Evolutionary conservation across 805 yeast species (phyloP).

Genomic region (Teunomyces pallodes): DNA sequence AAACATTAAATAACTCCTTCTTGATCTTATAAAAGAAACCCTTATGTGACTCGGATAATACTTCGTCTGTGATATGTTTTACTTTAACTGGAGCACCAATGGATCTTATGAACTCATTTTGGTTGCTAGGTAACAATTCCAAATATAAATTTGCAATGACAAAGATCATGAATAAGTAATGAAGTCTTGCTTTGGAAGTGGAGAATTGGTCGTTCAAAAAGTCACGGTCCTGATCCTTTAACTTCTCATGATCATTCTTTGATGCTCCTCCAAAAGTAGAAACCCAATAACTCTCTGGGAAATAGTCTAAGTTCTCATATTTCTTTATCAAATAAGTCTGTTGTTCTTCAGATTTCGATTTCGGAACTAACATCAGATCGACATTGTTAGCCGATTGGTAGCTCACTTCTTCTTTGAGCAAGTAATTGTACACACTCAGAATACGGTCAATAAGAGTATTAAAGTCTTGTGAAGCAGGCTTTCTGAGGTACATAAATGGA

Average conservation of each 20-base stretch:
- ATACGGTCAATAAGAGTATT: slow-evolving; percentile 21
- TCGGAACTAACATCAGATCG: slow-evolving; percentile 16
- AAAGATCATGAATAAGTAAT: slow-evolving; percentile 29
- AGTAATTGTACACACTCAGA: slow-evolving; percentile 24
- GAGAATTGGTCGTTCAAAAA: slow-evolving; percentile 25
- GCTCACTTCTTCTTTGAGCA: slow-evolving; percentile 29
- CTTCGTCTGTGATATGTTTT: slow-evolving; percentile 37
- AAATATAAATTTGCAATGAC: slow-evolving; percentile 27
- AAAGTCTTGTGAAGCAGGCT: slow-evolving; percentile 17
- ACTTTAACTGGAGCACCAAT: slow-evolving; percentile 26
- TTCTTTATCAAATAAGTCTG: slow-evolving; percentile 15
- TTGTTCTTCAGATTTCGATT: slow-evolving; percentile 16
- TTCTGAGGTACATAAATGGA: slow-evolving; percentile 31
- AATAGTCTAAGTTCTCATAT: slow-evolving; percentile 19
- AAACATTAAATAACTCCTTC: slow-evolving; percentile 21
- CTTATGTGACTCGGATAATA: slow-evolving; percentile 22
- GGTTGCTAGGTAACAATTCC: slow-evolving; percentile 25
- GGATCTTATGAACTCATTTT: slow-evolving; percentile 17
- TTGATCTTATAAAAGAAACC: slow-evolving; percentile 23
- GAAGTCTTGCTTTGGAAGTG: slow-evolving; percentile 23
- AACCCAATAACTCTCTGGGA: slow-evolving; percentile 37
- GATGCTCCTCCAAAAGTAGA: slow-evolving; percentile 26
- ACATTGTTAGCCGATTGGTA: slow-evolving; percentile 12
- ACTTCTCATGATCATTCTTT: slow-evolving; percentile 16
- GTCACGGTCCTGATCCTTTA: slow-evolving; percentile 22